Percentiles rank a stretch among this genome's conserved stretches.
phyloP scores from a whole-genome alignment of 768 basidiomycete genomes.

The Lactarius psammicola region DNA sequence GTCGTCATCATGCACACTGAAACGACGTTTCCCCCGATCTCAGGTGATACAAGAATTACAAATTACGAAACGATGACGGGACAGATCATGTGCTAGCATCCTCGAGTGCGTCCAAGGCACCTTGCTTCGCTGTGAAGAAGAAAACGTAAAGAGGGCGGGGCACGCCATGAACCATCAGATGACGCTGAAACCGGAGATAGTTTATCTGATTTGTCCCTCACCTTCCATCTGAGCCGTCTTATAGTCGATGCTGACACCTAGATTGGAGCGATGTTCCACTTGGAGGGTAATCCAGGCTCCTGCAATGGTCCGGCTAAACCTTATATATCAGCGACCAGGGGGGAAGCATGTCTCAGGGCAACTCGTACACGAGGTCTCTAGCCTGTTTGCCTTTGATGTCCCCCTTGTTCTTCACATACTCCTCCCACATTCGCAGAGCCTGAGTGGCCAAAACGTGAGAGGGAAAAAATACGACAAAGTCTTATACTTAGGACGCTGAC shows the following conservation, averaged over 20 bases:
- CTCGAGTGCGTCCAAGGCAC: conserved; percentile 10
- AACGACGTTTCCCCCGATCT: not conserved
- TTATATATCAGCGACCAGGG: not conserved
- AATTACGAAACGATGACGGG: not conserved
- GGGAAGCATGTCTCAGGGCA: too few relatives aligned
- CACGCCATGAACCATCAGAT: conserved; percentile 7
- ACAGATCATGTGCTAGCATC: not conserved
- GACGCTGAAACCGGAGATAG: not conserved
- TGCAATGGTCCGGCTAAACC: not conserved
- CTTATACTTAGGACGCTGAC: not conserved
- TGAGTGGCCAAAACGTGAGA: not conserved
- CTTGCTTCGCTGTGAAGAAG: conserved; percentile 5
- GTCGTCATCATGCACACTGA: not conserved
- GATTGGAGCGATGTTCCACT: not conserved
- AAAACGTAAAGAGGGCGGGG: not conserved
- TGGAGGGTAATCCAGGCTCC: conserved; percentile 17
- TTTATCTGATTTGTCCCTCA: not conserved
- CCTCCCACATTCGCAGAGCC: not conserved
- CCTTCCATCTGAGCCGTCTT: conserved; percentile 14
- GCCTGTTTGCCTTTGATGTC: conserved; percentile 2
- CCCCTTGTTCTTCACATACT: not conserved
- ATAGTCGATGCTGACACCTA: conserved; percentile 7
- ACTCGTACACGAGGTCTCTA: conserved; percentile 7
- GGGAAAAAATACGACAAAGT: not conserved
- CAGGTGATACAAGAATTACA: not conserved